Evolutionary conservation across 306 rosid genomes (phyloP), one percentile per base, ranked within the genome.

Genomic region (Heteromeles arbutifolia): DNA sequence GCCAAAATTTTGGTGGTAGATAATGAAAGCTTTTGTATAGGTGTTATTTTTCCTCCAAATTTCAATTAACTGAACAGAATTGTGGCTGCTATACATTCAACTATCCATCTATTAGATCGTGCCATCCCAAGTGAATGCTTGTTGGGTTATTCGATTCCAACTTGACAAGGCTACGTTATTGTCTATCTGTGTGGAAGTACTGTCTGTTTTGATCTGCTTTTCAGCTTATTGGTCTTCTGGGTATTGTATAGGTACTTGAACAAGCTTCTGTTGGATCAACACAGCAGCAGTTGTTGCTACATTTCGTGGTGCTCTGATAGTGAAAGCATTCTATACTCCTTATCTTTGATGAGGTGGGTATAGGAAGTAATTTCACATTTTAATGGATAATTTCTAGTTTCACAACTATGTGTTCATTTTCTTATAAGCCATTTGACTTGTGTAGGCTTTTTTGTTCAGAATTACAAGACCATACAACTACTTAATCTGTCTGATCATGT

Each of bases 211-310:
- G 18, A 12, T 31, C 6, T 39, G 53, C 29, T 11, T 69, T 22
- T 21, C 53, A 31, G 52, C 14, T 6, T 68, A 57, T 43, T 13
- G 65, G 44, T 73, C 14, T 50, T 79, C 21, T 74, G 70, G 25
- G 45, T 67, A 26, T 59, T 43, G 8, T 59, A 25, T 67, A 79
- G 83, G 83, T 67, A 67, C 83, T 79, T 79, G 70, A 74, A 45
- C 44, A 19, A 11, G 22, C 31, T 41, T 17, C 24, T 50, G 65
- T 79, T 64, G 58, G 70, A 37, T 74, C 58, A 22, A 63, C 65
- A 74, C 69, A 24, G 69, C 65, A 65, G 48, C 69, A 26, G 59
- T 61, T 73, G 70, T 34, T 74, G 65, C 80, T 28, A 41, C 79
- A 74, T 67, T 61, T 43, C 11, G 25, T 44, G 52, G 69, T 29